Conservation (phyloP, 1,284 basidiomycete species). For the Irpex sp. region DNA sequence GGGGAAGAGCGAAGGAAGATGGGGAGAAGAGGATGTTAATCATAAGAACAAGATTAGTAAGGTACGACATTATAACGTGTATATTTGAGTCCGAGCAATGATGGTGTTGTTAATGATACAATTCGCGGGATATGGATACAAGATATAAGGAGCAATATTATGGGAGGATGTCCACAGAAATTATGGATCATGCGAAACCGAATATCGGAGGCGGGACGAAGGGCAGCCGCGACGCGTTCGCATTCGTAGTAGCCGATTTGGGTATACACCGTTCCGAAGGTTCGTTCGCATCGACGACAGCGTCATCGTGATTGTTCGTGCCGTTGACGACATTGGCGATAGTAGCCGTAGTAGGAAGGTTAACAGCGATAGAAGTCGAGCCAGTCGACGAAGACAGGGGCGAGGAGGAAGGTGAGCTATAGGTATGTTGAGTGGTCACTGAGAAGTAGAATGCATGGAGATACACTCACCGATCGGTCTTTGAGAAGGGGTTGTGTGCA, state of each 20-base stretch:
- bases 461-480: conserved; percentile 64
- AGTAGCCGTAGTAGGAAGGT: conserved; percentile 16
- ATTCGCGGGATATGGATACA: too few species aligned
- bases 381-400: too few species aligned
- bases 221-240: conserved; percentile 33
- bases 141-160: not conserved
- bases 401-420: conserved; percentile 33
- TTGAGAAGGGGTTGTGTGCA: conserved; percentile 50
- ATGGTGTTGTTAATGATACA: conserved; percentile 19
- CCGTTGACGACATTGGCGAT: not conserved
- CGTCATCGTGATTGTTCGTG: not conserved
- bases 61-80: not conserved
- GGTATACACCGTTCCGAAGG: conserved; percentile 23
- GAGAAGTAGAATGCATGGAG: conserved; percentile 24
- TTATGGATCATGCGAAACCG: conserved; percentile 46
- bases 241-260: conserved; percentile 14
- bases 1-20: not conserved
- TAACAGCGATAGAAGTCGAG: conserved; percentile 7
- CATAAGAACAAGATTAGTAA: too few species aligned
- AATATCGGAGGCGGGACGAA: conserved; percentile 66
- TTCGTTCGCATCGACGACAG: conserved; percentile 8
- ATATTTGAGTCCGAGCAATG: conserved; percentile 19
- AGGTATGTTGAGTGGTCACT: conserved; percentile 67
- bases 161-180: not conserved
- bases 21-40: not conserved